Percentiles rank a stretch among this genome's conserved stretches.
These are phyloP conservation scores for Pisolithus orientalis DNA, from an alignment of 768 basidiomycete genomes.

Conservation along the genomic window DNA sequence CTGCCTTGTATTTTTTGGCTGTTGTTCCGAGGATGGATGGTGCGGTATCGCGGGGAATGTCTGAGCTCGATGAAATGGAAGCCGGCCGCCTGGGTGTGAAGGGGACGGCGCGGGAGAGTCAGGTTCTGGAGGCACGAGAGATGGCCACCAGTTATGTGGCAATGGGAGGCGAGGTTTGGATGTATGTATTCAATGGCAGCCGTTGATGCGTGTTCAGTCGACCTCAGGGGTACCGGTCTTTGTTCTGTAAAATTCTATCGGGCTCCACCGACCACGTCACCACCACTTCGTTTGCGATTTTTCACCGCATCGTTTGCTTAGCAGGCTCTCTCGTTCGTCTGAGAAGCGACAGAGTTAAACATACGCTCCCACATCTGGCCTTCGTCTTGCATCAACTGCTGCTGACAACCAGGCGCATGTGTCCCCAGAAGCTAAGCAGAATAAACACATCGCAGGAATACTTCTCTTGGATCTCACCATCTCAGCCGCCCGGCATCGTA, in stretches of 20 bases:
- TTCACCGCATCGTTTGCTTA: conserved; percentile 52
- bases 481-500: conserved; percentile 47
- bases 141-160: too few relatives aligned
- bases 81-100: too few relatives aligned
- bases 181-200: conserved; percentile 43
- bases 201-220: conserved; percentile 49
- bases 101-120: too few relatives aligned
- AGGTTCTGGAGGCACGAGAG: too few relatives aligned
- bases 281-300: conserved; percentile 42
- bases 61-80: too few relatives aligned
- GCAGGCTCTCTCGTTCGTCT: conserved; percentile 64
- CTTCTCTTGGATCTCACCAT: conserved; percentile 59
- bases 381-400: conserved; percentile 58
- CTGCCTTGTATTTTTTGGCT: too few relatives aligned
- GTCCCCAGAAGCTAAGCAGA: conserved; percentile 71
- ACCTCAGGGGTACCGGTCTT: conserved; percentile 53
- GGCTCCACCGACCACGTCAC: conserved; percentile 49
- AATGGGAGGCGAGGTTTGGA: too few relatives aligned
- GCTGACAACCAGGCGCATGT: conserved; percentile 46
- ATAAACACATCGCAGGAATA: conserved; percentile 51
- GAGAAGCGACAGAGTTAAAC: conserved; percentile 67
- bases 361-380: conserved; percentile 68
- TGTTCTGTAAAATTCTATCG: conserved; percentile 49
- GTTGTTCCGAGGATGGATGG: too few relatives aligned
- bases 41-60: too few relatives aligned